phyloP scores from a whole-genome alignment of 1,284 basidiomycete genomes.

The Dichomitus squalens region DNA sequence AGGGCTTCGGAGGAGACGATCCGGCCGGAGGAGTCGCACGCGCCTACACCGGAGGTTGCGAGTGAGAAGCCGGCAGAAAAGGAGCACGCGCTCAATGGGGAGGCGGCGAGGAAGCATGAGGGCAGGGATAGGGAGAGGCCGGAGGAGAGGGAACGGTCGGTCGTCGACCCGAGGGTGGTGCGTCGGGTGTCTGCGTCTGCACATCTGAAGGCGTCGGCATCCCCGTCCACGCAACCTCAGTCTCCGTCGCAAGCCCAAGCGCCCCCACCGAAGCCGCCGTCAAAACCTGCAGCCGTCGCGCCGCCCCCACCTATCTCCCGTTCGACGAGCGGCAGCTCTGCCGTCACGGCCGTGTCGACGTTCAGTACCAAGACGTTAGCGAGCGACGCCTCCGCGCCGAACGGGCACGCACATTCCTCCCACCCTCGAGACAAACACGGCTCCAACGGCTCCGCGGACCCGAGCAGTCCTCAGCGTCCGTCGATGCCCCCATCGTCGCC shows the following conservation, averaged over 20 bases:
- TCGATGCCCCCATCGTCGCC: conserved; percentile 19
- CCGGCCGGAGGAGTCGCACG: conserved; percentile 38
- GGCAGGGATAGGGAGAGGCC: conserved; percentile 10
- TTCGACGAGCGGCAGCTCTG: conserved; percentile 15
- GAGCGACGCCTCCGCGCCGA: conserved; percentile 1
- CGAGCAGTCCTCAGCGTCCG: conserved; percentile 12
- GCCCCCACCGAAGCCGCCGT: neutral
- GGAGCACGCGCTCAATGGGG: conserved; percentile 8
- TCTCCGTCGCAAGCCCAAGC: neutral
- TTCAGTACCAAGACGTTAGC: conserved; percentile 4
- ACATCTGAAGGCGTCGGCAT: conserved; percentile 21
- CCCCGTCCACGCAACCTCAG: neutral
- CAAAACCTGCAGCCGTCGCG: neutral
- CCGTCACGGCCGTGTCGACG: conserved; percentile 5
- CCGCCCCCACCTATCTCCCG: conserved; percentile 14
- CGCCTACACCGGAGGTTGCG: conserved; percentile 35
- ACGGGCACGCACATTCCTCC: conserved; percentile 3
- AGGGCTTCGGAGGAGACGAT: conserved; percentile 60
- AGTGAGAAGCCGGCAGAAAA: conserved; percentile 16
- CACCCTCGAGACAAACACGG: neutral
- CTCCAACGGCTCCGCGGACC: conserved; percentile 8
- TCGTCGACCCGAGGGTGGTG: conserved; percentile 52
- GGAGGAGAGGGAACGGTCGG: conserved; percentile 25
- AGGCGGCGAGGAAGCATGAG: neutral
- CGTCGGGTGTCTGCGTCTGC: conserved; percentile 51